Evolutionary conservation across 2,329 filamentous ascomycete species (phyloP), one percentile per base, ranked within the genome.

Genomic region (Stagonosporopsis tanaceti): DNA sequence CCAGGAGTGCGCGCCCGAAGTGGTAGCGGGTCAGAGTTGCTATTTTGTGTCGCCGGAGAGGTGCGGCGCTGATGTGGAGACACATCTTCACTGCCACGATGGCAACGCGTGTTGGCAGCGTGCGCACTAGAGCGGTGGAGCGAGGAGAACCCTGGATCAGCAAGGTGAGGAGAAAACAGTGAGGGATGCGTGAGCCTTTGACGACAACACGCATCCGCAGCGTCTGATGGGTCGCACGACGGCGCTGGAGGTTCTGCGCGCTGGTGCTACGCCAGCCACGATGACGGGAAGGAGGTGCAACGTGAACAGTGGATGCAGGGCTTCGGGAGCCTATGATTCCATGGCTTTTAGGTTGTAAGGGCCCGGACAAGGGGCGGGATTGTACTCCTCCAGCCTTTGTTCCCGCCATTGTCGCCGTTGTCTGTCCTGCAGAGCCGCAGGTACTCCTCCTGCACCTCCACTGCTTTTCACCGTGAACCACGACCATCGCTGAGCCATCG

Each of bases 251-350:
- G 37, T 38, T 62, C 55, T 61, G 59, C 59, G 60, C 34, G 50
- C 24, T 63, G 59, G 66, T 71, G 64, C 53, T 50, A 69, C 69
- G 53, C 70, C 66, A 70, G 68, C 71, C 67, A 71, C 67, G 66
- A 62, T 57, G 59, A 63, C 51, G 57, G 63, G 44, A 55, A 58
- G 41, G 45, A 44, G 46, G 64, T 59, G 59, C 58, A 61, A 57
- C 50, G 57, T 47, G 53, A 63, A 57, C 32, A 54, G 60, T 59
- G 64, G 63, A 59, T 52, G 63, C 60, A 59, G 60, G 59, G 53
- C 42, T 22, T 59, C 47, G 62, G 57, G 57, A 61, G 57, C 61
- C 44, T 63, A 28, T 53, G 44, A 61, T 54, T 60, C 40, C 62
- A 35, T 53, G 44, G 48, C 39, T 44, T 38, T 30, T 14, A 20